These are phyloP conservation scores for Paramecium pentaurelia DNA, from an alignment of 73 alveolate species.

Conservation along the genomic window DNA sequence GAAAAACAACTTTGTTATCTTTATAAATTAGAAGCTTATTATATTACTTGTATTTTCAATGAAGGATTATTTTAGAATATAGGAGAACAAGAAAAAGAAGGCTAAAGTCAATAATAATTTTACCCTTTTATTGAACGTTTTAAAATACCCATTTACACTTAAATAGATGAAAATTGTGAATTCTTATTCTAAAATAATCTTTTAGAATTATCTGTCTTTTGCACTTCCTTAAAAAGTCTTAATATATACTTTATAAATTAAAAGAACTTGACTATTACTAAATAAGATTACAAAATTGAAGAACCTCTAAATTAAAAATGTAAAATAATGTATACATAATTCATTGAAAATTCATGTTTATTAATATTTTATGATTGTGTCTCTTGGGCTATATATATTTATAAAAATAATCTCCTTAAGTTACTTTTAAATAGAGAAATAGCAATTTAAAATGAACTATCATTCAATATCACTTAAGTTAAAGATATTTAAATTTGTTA, in stretches of 20 bases:
- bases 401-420: not conserved
- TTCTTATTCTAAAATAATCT: not conserved
- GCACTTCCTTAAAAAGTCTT: not conserved
- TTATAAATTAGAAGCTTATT: not conserved
- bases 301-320: not conserved
- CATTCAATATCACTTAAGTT: not conserved
- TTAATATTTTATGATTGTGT: not conserved
- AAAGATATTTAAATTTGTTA: not conserved
- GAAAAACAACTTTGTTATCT: not conserved
- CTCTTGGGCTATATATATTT: not conserved
- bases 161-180: not conserved
- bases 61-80: not conserved
- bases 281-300: not conserved
- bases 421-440: not conserved
- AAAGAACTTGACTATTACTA: not conserved
- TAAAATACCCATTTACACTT: not conserved
- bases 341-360: not conserved
- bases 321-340: not conserved
- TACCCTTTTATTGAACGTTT: not conserved
- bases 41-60: not conserved
- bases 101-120: not conserved
- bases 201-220: not conserved
- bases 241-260: not conserved
- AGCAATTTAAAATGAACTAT: not conserved
- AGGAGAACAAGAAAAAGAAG: not conserved